These are phyloP conservation scores for Amylostereum areolatum DNA, from an alignment of 1,284 basidiomycete species.

Conservation along the genomic window DNA sequence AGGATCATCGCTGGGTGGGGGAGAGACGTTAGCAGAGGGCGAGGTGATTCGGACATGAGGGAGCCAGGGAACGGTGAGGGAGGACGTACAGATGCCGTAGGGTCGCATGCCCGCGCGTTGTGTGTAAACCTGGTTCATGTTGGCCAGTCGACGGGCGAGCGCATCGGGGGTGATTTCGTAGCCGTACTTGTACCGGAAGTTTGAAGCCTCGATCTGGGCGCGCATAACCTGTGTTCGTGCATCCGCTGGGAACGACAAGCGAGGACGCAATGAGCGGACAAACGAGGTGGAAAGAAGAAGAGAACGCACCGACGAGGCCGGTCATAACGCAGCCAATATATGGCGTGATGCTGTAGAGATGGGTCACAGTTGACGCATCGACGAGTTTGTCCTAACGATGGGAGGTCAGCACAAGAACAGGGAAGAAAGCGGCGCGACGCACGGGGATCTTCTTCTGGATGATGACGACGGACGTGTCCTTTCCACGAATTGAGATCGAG, in stretches of 20 bases:
- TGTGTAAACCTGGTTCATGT: slow-evolving; percentile 99
- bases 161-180: slow-evolving; percentile 97
- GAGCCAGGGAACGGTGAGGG: not conserved
- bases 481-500: slow-evolving; percentile 87
- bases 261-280: not conserved
- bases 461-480: slow-evolving; percentile 92
- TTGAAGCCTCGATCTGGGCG: slow-evolving; percentile 87
- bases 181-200: slow-evolving; percentile 96
- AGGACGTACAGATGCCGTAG: slow-evolving; percentile 80
- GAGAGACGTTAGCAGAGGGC: too few relatives aligned
- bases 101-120: slow-evolving; percentile 98
- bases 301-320: slow-evolving; percentile 76
- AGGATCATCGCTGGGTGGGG: slow-evolving; percentile 81
- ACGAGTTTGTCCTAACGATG: slow-evolving; percentile 87
- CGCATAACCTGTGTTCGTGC: slow-evolving; percentile 87
- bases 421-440: slow-evolving; percentile 21
- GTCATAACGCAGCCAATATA: slow-evolving; percentile 98
- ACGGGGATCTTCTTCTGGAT: slow-evolving; percentile 99
- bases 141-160: slow-evolving; percentile 90
- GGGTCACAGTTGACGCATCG: slow-evolving; percentile 91
- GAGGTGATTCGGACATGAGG: not conserved
- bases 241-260: slow-evolving; percentile 58
- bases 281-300: not conserved
- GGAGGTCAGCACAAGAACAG: not conserved
- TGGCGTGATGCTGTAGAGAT: slow-evolving; percentile 94